A percentile compares a stretch with the other conserved stretches of the same genome.
Evolutionary conservation across 768 basidiomycete species (phyloP).

Genomic region (Pholiota conissans): DNA sequence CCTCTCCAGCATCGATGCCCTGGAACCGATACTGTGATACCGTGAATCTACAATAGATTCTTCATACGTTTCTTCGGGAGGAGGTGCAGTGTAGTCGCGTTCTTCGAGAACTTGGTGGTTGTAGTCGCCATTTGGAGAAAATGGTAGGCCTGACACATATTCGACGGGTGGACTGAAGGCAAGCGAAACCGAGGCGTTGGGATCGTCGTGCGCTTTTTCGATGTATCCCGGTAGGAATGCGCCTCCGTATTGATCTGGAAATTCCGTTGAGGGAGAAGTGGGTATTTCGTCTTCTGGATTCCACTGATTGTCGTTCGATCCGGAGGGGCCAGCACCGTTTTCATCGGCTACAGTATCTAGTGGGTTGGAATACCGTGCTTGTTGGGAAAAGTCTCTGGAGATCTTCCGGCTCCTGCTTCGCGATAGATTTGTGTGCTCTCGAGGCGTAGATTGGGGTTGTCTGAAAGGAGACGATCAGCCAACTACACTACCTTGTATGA

Average conservation of each 20-base stretch:
- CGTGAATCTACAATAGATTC: constrained; percentile 7
- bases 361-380: constrained; percentile 3
- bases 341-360: constrained; percentile 1
- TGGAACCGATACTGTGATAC: constrained; percentile 10
- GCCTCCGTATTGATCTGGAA: constrained; percentile 18
- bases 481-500: not conserved
- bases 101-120: not conserved
- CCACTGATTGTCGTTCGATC: constrained; percentile 6
- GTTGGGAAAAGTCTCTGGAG: constrained; percentile 12
- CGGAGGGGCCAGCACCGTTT: constrained; percentile 17
- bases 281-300: constrained; percentile 9
- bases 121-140: not conserved
- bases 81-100: constrained; percentile 14
- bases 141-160: not conserved
- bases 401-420: constrained; percentile 14
- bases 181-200: constrained; percentile 20
- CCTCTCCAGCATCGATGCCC: constrained; percentile 13
- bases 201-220: constrained; percentile 20
- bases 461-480: not conserved
- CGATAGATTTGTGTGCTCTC: not conserved
- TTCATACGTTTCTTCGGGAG: constrained; percentile 13
- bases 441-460: not conserved
- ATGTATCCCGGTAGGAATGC: constrained; percentile 22
- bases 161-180: constrained; percentile 13
- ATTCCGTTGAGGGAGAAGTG: constrained; percentile 22